Conservation (phyloP, 2,329 filamentous ascomycete species). For the Colletotrichum filicis region DNA sequence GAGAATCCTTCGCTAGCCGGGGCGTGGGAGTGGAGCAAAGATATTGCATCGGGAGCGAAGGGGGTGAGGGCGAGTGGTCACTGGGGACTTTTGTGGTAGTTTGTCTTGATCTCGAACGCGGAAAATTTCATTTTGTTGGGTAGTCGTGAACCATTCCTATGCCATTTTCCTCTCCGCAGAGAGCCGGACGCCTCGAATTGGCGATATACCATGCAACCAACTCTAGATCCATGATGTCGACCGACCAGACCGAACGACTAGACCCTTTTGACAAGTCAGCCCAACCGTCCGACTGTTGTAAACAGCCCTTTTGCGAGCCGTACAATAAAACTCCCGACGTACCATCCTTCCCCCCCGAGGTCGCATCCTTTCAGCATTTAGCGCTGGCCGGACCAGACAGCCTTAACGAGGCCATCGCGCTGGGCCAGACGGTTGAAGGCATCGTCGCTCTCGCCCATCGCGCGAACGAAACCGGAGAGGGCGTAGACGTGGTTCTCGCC, state of each 20-base stretch:
- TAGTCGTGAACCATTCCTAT: constrained; percentile 37
- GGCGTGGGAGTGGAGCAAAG: background rate
- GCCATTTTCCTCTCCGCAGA: constrained; percentile 37
- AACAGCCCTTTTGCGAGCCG: constrained; percentile 11
- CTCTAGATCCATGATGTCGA: constrained; percentile 38
- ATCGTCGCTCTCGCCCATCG: constrained; percentile 98
- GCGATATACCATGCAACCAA: constrained; percentile 36
- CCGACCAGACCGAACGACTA: constrained; percentile 38
- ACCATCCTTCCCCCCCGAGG: constrained; percentile 31
- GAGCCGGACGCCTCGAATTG: constrained; percentile 60
- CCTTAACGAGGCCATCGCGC: constrained; percentile 96
- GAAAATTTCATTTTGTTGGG: constrained; percentile 38
- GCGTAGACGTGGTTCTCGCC: constrained; percentile 98
- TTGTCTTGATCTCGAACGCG: constrained; percentile 49
- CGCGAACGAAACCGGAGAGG: constrained; percentile 96
- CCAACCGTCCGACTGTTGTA: background rate
- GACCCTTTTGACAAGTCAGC: constrained; percentile 21
- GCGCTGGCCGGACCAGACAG: constrained; percentile 86
- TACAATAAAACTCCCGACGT: constrained; percentile 22
- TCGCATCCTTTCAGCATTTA: constrained; percentile 51
- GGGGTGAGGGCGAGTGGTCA: constrained; percentile 6
- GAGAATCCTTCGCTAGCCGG: constrained; percentile 69
- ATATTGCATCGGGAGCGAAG: constrained; percentile 9
- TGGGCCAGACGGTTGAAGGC: constrained; percentile 94
- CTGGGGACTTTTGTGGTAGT: constrained; percentile 38